Evolutionary conservation across 345 rosid genomes (phyloP).

Genomic region (Stellera chamaejasme): DNA sequence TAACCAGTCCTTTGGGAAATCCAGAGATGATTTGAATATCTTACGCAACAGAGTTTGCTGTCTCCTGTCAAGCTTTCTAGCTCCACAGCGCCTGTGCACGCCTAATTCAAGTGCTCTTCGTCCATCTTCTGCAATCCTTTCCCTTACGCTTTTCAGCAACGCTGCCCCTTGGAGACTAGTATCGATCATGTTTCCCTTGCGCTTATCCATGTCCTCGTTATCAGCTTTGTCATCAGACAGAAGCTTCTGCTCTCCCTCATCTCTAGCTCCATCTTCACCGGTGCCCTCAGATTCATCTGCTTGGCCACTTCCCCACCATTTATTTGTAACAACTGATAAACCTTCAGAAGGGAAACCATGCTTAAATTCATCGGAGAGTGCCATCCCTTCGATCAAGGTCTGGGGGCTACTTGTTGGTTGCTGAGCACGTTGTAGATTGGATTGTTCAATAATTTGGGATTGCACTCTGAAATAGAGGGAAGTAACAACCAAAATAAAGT

Average conservation of each 20-base stretch:
- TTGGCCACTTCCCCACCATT: conserved; percentile 63
- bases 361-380: conserved; percentile 52
- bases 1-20: conserved; percentile 35
- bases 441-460: conserved; percentile 13
- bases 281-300: conserved; percentile 13
- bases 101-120: conserved; percentile 41
- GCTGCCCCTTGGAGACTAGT: conserved; percentile 17
- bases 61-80: conserved; percentile 28
- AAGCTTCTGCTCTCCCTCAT: conserved; percentile 18
- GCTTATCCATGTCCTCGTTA: conserved; percentile 10
- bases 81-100: conserved; percentile 21
- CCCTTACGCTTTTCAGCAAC: conserved; percentile 37
- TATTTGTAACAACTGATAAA: conserved; percentile 35
- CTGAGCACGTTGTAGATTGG: conserved; percentile 22
- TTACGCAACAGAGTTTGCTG: conserved; percentile 34
- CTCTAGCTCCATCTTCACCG: conserved; percentile 17
- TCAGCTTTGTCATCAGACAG: conserved; percentile 17
- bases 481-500: no score
- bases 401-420: conserved; percentile 31
- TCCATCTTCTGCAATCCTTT: conserved; percentile 39
- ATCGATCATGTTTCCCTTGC: conserved; percentile 18
- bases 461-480: conserved; percentile 12
- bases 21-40: conserved; percentile 38
- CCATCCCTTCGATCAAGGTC: conserved; percentile 25
- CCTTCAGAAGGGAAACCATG: conserved; percentile 64